Base-by-base conservation (phyloP, 805 yeast species). In the Groenewaldozyma tartarivorans region DNA sequence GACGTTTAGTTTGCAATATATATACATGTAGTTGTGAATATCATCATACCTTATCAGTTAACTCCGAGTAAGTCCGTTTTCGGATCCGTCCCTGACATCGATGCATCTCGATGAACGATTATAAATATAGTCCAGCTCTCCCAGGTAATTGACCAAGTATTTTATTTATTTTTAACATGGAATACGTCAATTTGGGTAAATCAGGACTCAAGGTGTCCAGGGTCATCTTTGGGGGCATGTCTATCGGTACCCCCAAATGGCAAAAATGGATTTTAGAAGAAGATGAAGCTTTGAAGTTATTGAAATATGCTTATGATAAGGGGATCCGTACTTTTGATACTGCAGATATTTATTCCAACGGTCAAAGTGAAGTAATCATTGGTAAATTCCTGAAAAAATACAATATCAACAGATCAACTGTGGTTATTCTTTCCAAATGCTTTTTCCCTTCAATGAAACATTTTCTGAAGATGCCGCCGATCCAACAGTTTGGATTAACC, bases 401-500 rank as follows among this genome's bases (percentile, higher is more conserved):
- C 58, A 60, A 68, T 34, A 77, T 77, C 48, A 66, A 66, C 4
- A 63, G 82, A 48, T 74, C 72, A 33, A 66, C 65, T 34, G 68
- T 77, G 39, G 78, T 75, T n/a, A 75, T 77, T 42, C 43, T 77
- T 48, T 59, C 77, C 22, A 77, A 77, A 57, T 50, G 57, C 19
- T 67, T 43, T 44, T 44, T 48, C 20, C 49, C 47, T 20, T 36
- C 29, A 4, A 40, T 27, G 11, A 35, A 34, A 21, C n/a, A n/a
- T 18, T 18, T 27, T 24, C 22, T 18, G 36, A 20, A 17, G 45
- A 39, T 29, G 29, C 41, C 31, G 55, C 49, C 35, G n/a, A n/a
- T 19, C 6, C n/a, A n/a, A 19, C 36, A 15, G 51, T 45, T 35
- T 48, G 40, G 38, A 50, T 55, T 33, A 70, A 69, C 45, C 50